A percentile compares a stretch with the other conserved stretches of the same genome.
phyloP scores from a whole-genome alignment of 2,329 filamentous ascomycete species.

The Pseudogymnoascus verrucosus region DNA sequence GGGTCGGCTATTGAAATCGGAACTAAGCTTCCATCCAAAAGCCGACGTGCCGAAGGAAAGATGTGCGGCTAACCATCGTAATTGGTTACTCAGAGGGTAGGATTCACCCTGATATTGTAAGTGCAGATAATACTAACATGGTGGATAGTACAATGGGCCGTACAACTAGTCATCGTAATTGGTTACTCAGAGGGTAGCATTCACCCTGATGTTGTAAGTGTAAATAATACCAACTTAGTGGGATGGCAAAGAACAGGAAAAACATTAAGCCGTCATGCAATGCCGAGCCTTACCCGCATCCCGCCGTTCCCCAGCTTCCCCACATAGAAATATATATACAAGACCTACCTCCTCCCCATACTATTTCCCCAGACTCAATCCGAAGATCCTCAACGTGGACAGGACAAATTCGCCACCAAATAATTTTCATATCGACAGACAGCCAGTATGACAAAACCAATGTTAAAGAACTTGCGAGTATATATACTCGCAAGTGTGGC shows the following conservation, averaged over 20 bases:
- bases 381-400: background rate
- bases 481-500: constrained; percentile 15
- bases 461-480: background rate
- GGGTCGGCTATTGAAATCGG: background rate
- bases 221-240: too few species aligned
- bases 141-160: too few species aligned
- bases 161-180: background rate
- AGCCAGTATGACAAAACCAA: background rate
- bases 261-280: background rate
- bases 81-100: background rate
- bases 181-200: background rate
- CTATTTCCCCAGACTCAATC: background rate
- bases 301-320: background rate
- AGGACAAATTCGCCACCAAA: background rate
- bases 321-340: background rate
- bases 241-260: background rate
- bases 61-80: background rate
- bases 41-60: background rate
- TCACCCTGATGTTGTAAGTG: background rate
- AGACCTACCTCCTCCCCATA: background rate
- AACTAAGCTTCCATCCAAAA: background rate
- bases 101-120: background rate
- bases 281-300: background rate
- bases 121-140: background rate
- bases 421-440: background rate